These are phyloP conservation scores for Trichoderma gracile DNA, from an alignment of 2,329 filamentous ascomycete genomes.

Conservation along the genomic window DNA sequence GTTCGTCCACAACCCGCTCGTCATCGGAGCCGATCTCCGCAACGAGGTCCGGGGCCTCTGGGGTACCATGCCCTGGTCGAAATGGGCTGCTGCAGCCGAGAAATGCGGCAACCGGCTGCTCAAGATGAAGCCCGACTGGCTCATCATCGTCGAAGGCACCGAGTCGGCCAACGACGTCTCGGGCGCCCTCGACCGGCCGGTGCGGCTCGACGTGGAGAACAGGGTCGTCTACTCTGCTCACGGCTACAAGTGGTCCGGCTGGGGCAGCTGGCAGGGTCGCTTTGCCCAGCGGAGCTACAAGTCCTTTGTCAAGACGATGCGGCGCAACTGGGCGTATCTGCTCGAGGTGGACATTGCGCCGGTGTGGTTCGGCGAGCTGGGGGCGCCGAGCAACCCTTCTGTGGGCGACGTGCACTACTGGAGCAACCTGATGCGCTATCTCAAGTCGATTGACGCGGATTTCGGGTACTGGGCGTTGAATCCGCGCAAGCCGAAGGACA, in stretches of 20 bases:
- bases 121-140: constrained; percentile 61
- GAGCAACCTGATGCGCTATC: constrained; percentile 61
- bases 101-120: constrained; percentile 62
- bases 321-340: constrained; percentile 66
- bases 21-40: constrained; percentile 66
- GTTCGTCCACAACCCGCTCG: constrained; percentile 58
- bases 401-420: constrained; percentile 65
- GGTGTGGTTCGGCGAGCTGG: constrained; percentile 70
- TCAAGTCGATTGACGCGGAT: constrained; percentile 60
- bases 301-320: constrained; percentile 64
- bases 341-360: constrained; percentile 50
- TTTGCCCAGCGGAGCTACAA: constrained; percentile 62
- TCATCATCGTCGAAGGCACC: constrained; percentile 68
- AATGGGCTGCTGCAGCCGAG: constrained; percentile 68
- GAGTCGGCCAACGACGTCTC: constrained; percentile 66
- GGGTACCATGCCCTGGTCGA: constrained; percentile 67
- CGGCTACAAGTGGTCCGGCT: constrained; percentile 70
- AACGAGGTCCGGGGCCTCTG: constrained; percentile 70
- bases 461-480: constrained; percentile 73
- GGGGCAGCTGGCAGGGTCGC: constrained; percentile 61
- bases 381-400: constrained; percentile 55
- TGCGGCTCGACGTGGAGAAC: constrained; percentile 56
- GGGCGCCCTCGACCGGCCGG: constrained; percentile 55
- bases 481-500: constrained; percentile 60
- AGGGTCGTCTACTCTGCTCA: constrained; percentile 67